Conservation (phyloP, 192 early-diverging fungal genomes). For the Chytriomyces sp. region DNA sequence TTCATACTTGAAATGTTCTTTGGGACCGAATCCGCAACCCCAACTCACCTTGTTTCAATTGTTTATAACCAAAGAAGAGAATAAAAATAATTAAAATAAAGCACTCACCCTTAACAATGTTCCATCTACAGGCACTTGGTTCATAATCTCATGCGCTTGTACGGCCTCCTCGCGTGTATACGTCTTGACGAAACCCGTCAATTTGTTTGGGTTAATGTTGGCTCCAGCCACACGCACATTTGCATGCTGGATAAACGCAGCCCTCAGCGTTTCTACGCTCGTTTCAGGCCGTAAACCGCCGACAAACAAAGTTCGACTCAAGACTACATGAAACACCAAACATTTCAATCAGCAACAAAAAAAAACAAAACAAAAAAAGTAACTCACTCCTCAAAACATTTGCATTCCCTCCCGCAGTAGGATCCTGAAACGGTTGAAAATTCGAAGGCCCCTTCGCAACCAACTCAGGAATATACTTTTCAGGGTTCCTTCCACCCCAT, state of each 20-base stretch:
- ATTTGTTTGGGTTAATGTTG: conserved; percentile 60
- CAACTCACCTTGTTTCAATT: conserved; percentile 55
- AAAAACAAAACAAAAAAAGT: not conserved
- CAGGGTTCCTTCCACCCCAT: conserved; percentile 29
- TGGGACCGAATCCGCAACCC: conserved; percentile 64
- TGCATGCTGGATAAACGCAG: conserved; percentile 43
- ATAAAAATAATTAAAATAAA: conserved; percentile 1
- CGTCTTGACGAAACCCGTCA: conserved; percentile 58
- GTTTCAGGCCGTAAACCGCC: conserved; percentile 45
- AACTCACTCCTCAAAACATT: not conserved
- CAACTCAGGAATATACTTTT: conserved; percentile 9
- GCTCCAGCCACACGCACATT: conserved; percentile 54
- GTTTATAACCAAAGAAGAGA: conserved; percentile 12
- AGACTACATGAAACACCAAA: conserved; percentile 36
- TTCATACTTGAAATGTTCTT: conserved; percentile 54
- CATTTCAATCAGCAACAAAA: not conserved
- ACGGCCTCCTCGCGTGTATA: conserved; percentile 57
- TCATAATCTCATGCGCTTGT: conserved; percentile 40
- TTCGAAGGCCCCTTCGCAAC: conserved; percentile 1
- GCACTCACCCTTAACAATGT: conserved; percentile 46
- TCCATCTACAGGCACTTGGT: conserved; percentile 37
- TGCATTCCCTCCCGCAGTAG: conserved; percentile 12
- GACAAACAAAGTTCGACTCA: conserved; percentile 60
- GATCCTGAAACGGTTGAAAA: conserved; percentile 15
- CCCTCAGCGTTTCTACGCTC: conserved; percentile 48